Percentiles rank a stretch among this genome's conserved stretches.
Conservation (phyloP, 2,329 filamentous ascomycete genomes). For the Trichoderma arundinaceum region DNA sequence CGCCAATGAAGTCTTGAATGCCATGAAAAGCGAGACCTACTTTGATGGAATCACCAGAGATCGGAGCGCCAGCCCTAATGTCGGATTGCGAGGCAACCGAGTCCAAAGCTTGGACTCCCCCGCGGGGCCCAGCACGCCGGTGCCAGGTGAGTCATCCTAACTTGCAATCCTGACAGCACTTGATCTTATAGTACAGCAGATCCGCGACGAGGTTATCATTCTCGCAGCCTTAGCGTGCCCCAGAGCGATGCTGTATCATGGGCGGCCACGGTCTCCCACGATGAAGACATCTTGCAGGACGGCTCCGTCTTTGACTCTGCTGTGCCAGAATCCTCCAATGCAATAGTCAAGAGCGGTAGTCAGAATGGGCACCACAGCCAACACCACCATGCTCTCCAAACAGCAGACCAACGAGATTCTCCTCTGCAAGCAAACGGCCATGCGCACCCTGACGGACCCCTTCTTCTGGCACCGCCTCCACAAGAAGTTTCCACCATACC, state of each 20-base stretch:
- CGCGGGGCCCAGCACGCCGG: conserved; percentile 54
- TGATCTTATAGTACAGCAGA: conserved; percentile 42
- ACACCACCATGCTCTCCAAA: conserved; percentile 1
- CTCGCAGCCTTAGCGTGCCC: conserved; percentile 25
- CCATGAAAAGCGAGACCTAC: conserved; percentile 71
- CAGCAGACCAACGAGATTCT: conserved; percentile 12
- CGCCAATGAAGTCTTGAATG: conserved; percentile 81
- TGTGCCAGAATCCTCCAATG: conserved; percentile 3
- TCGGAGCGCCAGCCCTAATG: conserved; percentile 44
- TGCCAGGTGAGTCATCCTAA: conserved; percentile 47
- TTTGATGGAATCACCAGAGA: conserved; percentile 51
- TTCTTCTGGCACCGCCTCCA: conserved; percentile 58
- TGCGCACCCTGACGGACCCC: conserved; percentile 43
- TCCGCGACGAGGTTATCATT: conserved; percentile 39
- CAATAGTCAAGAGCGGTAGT: conserved; percentile 29
- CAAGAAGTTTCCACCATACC: conserved; percentile 40
- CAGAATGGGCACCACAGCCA: conserved; percentile 16
- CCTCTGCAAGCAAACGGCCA: conserved; percentile 23
- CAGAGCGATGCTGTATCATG: conserved; percentile 17
- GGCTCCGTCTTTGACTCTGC: background rate
- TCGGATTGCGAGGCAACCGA: conserved; percentile 52
- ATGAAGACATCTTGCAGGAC: conserved; percentile 6
- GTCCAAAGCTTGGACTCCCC: conserved; percentile 64
- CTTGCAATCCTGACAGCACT: conserved; percentile 36
- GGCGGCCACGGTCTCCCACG: background rate